Base-by-base conservation (phyloP, 1,284 basidiomycete genomes). In the Heliocybe sulcata region DNA sequence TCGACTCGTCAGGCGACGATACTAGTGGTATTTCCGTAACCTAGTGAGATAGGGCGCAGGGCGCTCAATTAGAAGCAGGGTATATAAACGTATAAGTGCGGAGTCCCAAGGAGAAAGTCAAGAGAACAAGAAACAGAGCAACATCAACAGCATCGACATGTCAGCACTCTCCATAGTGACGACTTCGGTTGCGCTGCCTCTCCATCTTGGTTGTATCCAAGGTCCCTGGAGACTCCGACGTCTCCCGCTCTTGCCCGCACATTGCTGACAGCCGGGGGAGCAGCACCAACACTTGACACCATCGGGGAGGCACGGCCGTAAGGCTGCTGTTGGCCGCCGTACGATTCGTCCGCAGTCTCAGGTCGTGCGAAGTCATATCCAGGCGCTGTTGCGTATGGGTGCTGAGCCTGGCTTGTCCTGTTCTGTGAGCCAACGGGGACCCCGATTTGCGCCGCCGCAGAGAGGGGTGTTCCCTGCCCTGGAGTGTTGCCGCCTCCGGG, bases 241-340 rank as follows among this genome's bases (percentile, higher is more conserved):
- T 87, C 83, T 47, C 83, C 86, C 56, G 75, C 84, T 60, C 75
- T 72, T 55, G 85, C 87, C 51, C 86, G 81, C 56, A 87, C 79
- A 61, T 81, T 79, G 67, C 82, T 89, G 57, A 89, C 68, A 38
- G 85, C 85, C 27, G 85, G 86, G 54, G 84, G 85, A 27, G 79
- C 85, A 48, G 82, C 81, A 49, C 77, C 79, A 50, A 78, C 77
- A 57, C 74, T 82, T 35, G 85, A 78, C 53, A 87, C 77, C 87
- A 90, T 90, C 19, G 86, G 86, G 35, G 87, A 88, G 47, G 79
- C 76, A 48, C 84, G 79, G 22, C 85, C 85, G 62, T 90, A 90
- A 47, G 62, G 66, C 56, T 67, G 72, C 33, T 74, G 72, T 61
- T 77, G 77, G 51, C 66, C 68, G 55, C 65, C 69, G 38, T 75